Percentiles rank a stretch among this genome's conserved stretches.
These are phyloP conservation scores for Candida bentonensis DNA, from an alignment of 805 yeast species.

Conservation along the genomic window DNA sequence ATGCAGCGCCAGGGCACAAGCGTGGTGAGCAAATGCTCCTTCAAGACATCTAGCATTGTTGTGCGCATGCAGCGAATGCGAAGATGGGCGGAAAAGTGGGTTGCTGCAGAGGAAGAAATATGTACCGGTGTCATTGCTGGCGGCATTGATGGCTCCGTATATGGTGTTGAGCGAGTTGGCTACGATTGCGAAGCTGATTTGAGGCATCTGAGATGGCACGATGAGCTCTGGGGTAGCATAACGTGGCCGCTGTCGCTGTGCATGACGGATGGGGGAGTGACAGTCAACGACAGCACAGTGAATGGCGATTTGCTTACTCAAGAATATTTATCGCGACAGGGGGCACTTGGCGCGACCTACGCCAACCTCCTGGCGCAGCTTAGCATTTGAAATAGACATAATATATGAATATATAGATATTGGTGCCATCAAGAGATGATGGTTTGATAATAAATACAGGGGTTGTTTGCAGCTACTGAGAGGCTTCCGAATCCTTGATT, in stretches of 20 bases:
- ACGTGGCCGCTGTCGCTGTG: neutral
- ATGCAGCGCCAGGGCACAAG: no score
- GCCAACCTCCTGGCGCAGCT: neutral
- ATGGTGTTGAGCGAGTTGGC: neutral
- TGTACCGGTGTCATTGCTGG: neutral
- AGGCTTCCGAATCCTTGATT: constrained; percentile 34
- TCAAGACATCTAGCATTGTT: no score
- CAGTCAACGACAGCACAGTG: neutral
- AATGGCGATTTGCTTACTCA: neutral
- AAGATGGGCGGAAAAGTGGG: no score
- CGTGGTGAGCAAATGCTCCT: no score
- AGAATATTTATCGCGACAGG: neutral
- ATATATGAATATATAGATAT: no score
- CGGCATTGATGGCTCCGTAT: neutral
- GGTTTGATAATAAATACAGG: no score
- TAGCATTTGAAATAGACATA: neutral
- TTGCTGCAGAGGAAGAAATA: no score
- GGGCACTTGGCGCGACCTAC: neutral
- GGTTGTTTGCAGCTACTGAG: no score
- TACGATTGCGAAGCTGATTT: neutral
- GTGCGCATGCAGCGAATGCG: no score
- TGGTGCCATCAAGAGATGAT: no score
- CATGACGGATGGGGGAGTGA: neutral
- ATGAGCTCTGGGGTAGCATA: neutral
- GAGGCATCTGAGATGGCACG: neutral